Conservation (phyloP, 805 yeast genomes). For the Wickerhamomyces alni region DNA sequence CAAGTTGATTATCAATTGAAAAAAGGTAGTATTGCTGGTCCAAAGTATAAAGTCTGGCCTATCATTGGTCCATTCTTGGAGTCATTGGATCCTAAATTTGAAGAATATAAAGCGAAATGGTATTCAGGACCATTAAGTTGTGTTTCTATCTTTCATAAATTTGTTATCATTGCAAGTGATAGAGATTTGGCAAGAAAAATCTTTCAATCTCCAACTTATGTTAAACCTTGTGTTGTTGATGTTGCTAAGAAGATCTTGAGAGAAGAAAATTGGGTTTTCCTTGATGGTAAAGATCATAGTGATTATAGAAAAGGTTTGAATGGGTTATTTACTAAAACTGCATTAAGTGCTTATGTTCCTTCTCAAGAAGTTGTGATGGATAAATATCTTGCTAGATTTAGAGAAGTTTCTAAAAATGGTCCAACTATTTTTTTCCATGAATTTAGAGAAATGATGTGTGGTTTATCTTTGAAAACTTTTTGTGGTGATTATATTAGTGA, state of each 20-base stretch:
- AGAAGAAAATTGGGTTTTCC: constrained; percentile 96
- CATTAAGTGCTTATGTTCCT: constrained; percentile 80
- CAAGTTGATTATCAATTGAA: constrained; percentile 71
- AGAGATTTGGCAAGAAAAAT: constrained; percentile 87
- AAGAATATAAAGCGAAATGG: constrained; percentile 91
- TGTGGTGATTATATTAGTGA: constrained; percentile 95
- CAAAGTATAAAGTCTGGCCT: constrained; percentile 84
- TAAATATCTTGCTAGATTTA: constrained; percentile 63
- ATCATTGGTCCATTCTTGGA: constrained; percentile 95
- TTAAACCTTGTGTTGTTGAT: constrained; percentile 97
- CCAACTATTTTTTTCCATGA: constrained; percentile 82
- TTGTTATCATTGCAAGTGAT: constrained; percentile 87
- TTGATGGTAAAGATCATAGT: constrained; percentile 92
- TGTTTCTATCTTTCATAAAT: constrained; percentile 96
- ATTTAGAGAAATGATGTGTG: constrained; percentile 95
- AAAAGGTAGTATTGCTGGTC: constrained; percentile 91
- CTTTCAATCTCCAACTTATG: constrained; percentile 77
- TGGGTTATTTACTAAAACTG: constrained; percentile 80
- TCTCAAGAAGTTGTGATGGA: constrained; percentile 82
- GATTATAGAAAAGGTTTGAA: constrained; percentile 90
- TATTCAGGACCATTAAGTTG: constrained; percentile 90
- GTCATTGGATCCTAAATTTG: constrained; percentile 91
- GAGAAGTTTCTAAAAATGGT: constrained; percentile 50
- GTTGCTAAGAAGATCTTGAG: constrained; percentile 91
- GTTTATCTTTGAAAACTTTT: constrained; percentile 85